These are phyloP conservation scores for Fusarium albosuccineum DNA, from an alignment of 2,329 filamentous ascomycete species.

Conservation along the genomic window DNA sequence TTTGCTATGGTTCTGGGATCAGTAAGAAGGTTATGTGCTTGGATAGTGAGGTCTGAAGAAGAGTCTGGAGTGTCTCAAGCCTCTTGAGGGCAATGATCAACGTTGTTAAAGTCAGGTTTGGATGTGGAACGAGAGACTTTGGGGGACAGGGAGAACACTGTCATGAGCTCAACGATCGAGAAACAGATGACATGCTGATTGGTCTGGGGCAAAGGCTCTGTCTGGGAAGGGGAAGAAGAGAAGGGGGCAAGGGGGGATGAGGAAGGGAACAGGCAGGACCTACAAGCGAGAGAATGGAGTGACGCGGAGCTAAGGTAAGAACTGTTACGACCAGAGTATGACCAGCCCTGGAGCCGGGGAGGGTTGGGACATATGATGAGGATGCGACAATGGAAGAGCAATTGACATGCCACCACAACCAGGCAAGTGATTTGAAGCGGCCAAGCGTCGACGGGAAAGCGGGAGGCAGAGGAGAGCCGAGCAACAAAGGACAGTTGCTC, in stretches of 20 bases:
- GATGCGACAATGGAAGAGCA: slow-evolving; percentile 24
- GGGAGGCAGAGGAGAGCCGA: slow-evolving; percentile 17
- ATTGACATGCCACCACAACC: slow-evolving; percentile 36
- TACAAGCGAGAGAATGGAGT: slow-evolving; percentile 34
- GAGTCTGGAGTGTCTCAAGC: neutral
- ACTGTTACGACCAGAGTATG: slow-evolving; percentile 19
- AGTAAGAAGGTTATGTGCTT: neutral
- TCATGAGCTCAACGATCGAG: slow-evolving; percentile 16
- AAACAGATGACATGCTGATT: slow-evolving; percentile 24
- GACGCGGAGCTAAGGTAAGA: slow-evolving; percentile 13
- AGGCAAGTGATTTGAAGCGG: slow-evolving; percentile 24
- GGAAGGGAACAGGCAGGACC: slow-evolving; percentile 28
- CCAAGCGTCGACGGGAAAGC: slow-evolving; percentile 21
- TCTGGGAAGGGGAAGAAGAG: neutral
- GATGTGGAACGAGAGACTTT: slow-evolving; percentile 8
- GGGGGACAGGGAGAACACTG: neutral
- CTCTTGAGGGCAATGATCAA: slow-evolving; percentile 2
- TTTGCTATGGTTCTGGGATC: neutral
- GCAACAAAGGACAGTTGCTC: slow-evolving; percentile 19
- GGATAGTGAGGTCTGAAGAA: slow-evolving; percentile 1
- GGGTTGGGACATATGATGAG: slow-evolving; percentile 29
- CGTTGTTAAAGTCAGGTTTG: slow-evolving; percentile 3
- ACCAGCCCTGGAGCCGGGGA: slow-evolving; percentile 19
- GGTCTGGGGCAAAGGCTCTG: neutral
- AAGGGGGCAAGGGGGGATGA: slow-evolving; percentile 13